Evolutionary conservation across 805 yeast genomes (phyloP).

Genomic region (Ogataea chonburiensis): DNA sequence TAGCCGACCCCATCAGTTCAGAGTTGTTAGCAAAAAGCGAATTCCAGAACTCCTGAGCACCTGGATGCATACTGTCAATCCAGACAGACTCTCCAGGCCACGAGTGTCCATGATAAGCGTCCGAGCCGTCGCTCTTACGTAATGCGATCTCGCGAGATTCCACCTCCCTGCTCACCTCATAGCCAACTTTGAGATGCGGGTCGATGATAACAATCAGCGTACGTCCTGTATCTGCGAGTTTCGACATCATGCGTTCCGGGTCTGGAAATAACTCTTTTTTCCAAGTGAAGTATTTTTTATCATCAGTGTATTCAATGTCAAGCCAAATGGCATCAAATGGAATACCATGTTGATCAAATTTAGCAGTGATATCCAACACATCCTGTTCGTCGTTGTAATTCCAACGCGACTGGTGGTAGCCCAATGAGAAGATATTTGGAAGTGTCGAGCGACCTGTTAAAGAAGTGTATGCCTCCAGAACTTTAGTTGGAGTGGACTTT

Average conservation of each 20-base stretch:
- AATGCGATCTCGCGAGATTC: slow-evolving; percentile 43
- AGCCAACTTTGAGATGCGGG: slow-evolving; percentile 81
- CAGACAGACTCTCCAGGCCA: slow-evolving; percentile 98
- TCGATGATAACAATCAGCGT: slow-evolving; percentile 84
- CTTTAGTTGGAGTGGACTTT: slow-evolving; percentile 48
- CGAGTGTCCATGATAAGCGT: slow-evolving; percentile 76
- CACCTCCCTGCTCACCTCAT: slow-evolving; percentile 59
- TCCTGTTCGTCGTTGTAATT: slow-evolving; percentile 88
- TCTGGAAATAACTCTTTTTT: slow-evolving; percentile 67
- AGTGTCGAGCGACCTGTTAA: slow-evolving; percentile 72
- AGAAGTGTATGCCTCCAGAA: slow-evolving; percentile 59
- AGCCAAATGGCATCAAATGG: slow-evolving; percentile 95
- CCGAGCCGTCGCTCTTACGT: slow-evolving; percentile 41
- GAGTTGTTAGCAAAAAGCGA: slow-evolving; percentile 47
- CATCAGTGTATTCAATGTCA: slow-evolving; percentile 88
- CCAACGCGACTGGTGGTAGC: slow-evolving; percentile 98
- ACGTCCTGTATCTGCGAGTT: slow-evolving; percentile 70
- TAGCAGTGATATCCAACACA: slow-evolving; percentile 64
- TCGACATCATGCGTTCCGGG: slow-evolving; percentile 64
- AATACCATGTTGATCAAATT: slow-evolving; percentile 69
- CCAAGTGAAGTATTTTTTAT: slow-evolving; percentile 93
- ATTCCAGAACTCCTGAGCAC: slow-evolving; percentile 59
- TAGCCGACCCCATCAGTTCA: slow-evolving; percentile 45
- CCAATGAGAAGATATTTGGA: slow-evolving; percentile 78
- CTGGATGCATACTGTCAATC: slow-evolving; percentile 81